Evolutionary conservation across 2,329 filamentous ascomycete genomes (phyloP), one percentile per base, ranked within the genome.

Genomic region (Aspergillus sp.): DNA sequence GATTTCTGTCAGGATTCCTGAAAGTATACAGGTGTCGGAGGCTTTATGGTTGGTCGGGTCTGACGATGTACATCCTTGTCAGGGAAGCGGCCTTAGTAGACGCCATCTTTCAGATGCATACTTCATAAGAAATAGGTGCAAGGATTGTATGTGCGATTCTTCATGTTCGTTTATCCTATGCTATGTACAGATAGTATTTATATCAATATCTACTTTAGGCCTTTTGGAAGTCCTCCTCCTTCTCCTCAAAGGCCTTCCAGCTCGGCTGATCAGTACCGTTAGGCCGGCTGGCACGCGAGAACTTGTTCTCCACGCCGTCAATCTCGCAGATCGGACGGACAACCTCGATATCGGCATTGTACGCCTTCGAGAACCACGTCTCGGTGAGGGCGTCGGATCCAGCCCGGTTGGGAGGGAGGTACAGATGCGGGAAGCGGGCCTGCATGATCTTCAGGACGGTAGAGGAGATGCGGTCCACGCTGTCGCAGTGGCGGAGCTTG

Each of bases 381-480:
- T 81, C 77, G 1, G 66, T 70, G 52, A 80, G 69, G 57, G 79
- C 73, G 44, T 76, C 68, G 6, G 65, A 65, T 22, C 76, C 66
- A 36, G 52, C 52, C 20, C 54, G 40, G 2, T 57, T 59, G 10
- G 59, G 51, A 3, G 55, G 20, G 24, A 73, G 70, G 54, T 84
- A 83, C n/a, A 86, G 66, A 22, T 81, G 76, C 0, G 82, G 81
- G 60, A 79, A 80, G 7, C 74, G 73, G 36, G 68, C 64, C 50
- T 77, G 74, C 80, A 86, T 79, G 24, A 76, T 76, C 51, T 75
- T 76, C 57, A 87, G 65, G 7, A 82, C 83, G 1, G 80, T 78
- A 43, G 79, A 81, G 0, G 83, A 84, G 35, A 87, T 84, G 43
- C 84, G 82, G 51, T 87, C 84, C 1, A 87, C 84, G 55, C 82